phyloP scores from a whole-genome alignment of 768 basidiomycete species.

The Polyporus arcularius region DNA sequence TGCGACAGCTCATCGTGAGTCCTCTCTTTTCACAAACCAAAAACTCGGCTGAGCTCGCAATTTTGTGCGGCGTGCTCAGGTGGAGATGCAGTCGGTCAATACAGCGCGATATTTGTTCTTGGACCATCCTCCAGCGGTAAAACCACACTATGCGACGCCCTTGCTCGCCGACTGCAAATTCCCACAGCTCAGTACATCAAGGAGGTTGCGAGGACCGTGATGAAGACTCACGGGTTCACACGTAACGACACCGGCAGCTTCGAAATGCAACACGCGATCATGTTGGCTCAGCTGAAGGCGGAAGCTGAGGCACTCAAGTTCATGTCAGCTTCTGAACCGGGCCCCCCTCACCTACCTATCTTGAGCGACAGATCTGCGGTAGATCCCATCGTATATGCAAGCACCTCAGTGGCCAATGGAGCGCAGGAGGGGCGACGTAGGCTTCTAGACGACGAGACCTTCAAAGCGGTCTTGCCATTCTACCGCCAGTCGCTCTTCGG shows the following conservation, averaged over 20 bases:
- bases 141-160: slow-evolving; percentile 61
- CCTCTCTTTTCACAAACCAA: not conserved
- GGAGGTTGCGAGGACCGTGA: slow-evolving; percentile 63
- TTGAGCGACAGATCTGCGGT: slow-evolving; percentile 67
- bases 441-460: slow-evolving; percentile 39
- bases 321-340: not conserved
- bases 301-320: slow-evolving; percentile 35
- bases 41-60: too few relatives aligned
- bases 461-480: slow-evolving; percentile 41
- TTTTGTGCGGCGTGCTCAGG: too few relatives aligned
- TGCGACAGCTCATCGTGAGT: not conserved
- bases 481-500: slow-evolving; percentile 49
- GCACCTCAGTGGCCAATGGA: slow-evolving; percentile 45
- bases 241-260: slow-evolving; percentile 49
- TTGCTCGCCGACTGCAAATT: slow-evolving; percentile 45
- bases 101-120: slow-evolving; percentile 25
- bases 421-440: slow-evolving; percentile 37
- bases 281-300: slow-evolving; percentile 52
- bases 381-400: slow-evolving; percentile 62
- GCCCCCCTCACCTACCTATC: slow-evolving; percentile 20
- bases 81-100: not conserved
- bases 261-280: slow-evolving; percentile 66
- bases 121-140: slow-evolving; percentile 62
- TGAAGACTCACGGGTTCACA: slow-evolving; percentile 54
- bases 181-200: slow-evolving; percentile 41